Percentiles rank a stretch among this genome's conserved stretches.
Evolutionary conservation across 495 filamentous ascomycete genomes (phyloP).

Genomic region (Aspergillus sparsus): DNA sequence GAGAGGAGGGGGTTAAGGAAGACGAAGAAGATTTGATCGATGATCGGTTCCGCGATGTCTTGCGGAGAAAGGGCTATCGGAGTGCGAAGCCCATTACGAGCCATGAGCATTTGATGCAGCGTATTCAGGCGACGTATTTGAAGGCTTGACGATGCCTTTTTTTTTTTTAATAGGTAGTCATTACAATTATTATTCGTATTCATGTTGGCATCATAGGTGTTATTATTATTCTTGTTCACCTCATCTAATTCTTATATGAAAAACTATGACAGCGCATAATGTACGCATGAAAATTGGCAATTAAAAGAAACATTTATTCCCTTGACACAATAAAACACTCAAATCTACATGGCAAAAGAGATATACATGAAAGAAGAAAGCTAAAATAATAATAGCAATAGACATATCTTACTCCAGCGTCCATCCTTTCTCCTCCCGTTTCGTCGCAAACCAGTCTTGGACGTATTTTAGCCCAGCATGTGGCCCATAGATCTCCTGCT

Average conservation of each 20-base stretch:
- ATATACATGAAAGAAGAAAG: too few species aligned
- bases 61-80: conserved; percentile 1
- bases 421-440: conserved; percentile 30
- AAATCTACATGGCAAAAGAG: too few species aligned
- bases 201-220: too few species aligned
- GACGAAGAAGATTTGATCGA: neutral
- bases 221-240: too few species aligned
- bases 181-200: too few species aligned
- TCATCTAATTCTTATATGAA: too few species aligned
- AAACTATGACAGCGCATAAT: too few species aligned
- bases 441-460: conserved; percentile 33
- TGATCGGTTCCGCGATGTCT: neutral
- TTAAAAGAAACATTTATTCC: too few species aligned
- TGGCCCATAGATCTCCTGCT: conserved; percentile 37
- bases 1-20: neutral
- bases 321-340: too few species aligned
- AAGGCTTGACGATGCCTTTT: neutral
- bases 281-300: too few species aligned
- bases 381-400: neutral
- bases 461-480: conserved; percentile 38
- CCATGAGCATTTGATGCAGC: conserved; percentile 3
- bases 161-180: too few species aligned
- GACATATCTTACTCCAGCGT: conserved; percentile 13
- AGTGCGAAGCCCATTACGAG: conserved; percentile 2
- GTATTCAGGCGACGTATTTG: conserved; percentile 1